Evolutionary conservation across 1,139 yeast genomes (phyloP), one percentile per base, ranked within the genome.

Genomic region (Nakaseomyces delphensis): DNA sequence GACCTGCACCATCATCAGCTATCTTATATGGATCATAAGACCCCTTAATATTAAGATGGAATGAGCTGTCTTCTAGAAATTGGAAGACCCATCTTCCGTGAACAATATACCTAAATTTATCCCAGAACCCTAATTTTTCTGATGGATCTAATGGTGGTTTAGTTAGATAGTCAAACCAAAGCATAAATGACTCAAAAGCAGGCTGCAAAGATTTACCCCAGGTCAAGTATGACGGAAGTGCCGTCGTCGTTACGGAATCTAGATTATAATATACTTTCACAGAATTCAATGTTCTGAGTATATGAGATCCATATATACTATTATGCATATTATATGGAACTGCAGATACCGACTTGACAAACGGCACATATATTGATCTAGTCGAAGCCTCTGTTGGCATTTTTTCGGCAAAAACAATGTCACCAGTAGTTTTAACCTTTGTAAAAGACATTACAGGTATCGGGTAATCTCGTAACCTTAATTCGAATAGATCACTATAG

Each of bases 121-220:
- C 84, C 96, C 71, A 83, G 66, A 58, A 81, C 0, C 96, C 96
- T 13, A 87, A 60, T 33, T 74, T 74, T 3, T 85, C 84, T 47
- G 94, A 83, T 14, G 86, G 89, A 57, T 87, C 96, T 11, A 81
- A 66, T 10, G 79, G 79, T 1, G 82, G 81, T 53, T 79, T 87
- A 0, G 91, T 77, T 56, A 86, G 80, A 38, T 79, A 80, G 56
- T 85, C 95, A 59, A 86, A 77, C 55, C 79, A 81, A 40, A 77
- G 65, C 79, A 82, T 81, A 1, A 80, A 70, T 42, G 85, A 85
- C 52, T 83, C 85, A 38, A 85, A 71, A 1, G 84, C 91, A 32
- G 93, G 86, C 52, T 79, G 85, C 51, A 79, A 74, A 2, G 85
- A 80, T 41, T 79, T 80, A 19, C 94, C 93, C 95, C 95, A 86